Conservation (phyloP, 306 rosid genomes). For the Morella rubra region DNA sequence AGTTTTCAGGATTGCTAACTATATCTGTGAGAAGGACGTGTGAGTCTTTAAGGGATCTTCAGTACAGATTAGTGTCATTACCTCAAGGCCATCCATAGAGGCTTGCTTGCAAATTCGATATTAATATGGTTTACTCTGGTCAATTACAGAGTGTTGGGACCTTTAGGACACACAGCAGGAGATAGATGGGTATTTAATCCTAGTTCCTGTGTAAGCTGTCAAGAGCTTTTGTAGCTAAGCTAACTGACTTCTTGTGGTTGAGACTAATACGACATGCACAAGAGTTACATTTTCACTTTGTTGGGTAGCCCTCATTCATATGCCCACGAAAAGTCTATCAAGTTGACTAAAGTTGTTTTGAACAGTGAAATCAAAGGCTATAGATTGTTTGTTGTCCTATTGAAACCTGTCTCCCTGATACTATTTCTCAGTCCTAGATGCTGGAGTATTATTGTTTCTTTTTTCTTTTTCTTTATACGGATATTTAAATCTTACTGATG, state of each 20-base stretch:
- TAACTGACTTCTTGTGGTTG: background rate
- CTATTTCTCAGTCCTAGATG: background rate
- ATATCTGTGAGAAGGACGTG: background rate
- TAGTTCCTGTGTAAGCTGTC: background rate
- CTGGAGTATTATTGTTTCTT: background rate
- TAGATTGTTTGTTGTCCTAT: background rate
- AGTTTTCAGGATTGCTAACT: background rate
- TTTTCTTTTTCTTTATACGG: background rate
- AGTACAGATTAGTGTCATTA: background rate
- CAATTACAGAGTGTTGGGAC: background rate
- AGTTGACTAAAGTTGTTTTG: background rate
- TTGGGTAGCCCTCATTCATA: background rate
- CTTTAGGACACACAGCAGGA: background rate
- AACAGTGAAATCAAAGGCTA: background rate
- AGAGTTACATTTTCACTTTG: background rate
- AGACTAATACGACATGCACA: background rate
- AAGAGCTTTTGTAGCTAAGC: background rate
- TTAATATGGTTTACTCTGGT: background rate
- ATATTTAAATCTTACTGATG: constrained; percentile 2
- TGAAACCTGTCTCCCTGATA: background rate
- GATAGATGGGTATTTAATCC: background rate
- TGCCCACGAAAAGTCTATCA: background rate
- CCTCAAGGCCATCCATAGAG: background rate
- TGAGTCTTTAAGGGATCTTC: background rate
- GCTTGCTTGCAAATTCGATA: background rate